Evolutionary conservation across 148 eudicot species (phyloP).

Genomic region (Vaccinium darrowii): DNA sequence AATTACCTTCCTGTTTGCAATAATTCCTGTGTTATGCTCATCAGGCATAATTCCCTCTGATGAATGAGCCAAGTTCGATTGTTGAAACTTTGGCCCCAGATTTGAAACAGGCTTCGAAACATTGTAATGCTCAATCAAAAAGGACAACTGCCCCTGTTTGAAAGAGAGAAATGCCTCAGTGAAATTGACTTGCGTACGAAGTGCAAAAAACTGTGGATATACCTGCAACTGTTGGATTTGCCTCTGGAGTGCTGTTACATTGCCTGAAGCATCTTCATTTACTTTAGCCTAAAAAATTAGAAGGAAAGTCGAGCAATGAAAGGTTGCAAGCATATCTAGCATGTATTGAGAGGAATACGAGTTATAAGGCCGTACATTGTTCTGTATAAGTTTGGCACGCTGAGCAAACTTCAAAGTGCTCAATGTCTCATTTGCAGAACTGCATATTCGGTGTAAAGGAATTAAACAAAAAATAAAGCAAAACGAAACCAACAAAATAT

Average conservation of each 20-base stretch:
- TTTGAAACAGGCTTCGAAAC: conserved; percentile 22
- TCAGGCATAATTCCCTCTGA: conserved; percentile 21
- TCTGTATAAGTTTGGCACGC: conserved; percentile 78
- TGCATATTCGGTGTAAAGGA: conserved; percentile 21
- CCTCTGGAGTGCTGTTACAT: conserved; percentile 57
- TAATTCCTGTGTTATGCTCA: conserved; percentile 19
- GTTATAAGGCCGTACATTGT: conserved; percentile 41
- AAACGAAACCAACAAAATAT: not conserved
- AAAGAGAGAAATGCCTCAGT: conserved; percentile 9
- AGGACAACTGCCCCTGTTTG: conserved; percentile 57
- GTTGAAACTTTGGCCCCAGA: conserved; percentile 17
- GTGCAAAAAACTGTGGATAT: not conserved
- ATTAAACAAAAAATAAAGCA: not conserved
- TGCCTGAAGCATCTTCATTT: conserved; percentile 70
- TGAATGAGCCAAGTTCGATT: conserved; percentile 20
- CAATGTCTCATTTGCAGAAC: conserved; percentile 64
- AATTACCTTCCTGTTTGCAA: conserved; percentile 35
- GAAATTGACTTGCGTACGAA: not conserved
- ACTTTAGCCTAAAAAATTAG: conserved; percentile 51
- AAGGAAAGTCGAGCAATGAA: not conserved
- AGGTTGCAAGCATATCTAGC: not conserved
- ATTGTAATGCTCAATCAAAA: conserved; percentile 37
- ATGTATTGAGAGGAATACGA: not conserved
- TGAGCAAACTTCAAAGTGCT: conserved; percentile 78
- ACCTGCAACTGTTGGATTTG: conserved; percentile 64